phyloP scores from a whole-genome alignment of 2,329 filamentous ascomycete species.

The Xylariaceae sp. region DNA sequence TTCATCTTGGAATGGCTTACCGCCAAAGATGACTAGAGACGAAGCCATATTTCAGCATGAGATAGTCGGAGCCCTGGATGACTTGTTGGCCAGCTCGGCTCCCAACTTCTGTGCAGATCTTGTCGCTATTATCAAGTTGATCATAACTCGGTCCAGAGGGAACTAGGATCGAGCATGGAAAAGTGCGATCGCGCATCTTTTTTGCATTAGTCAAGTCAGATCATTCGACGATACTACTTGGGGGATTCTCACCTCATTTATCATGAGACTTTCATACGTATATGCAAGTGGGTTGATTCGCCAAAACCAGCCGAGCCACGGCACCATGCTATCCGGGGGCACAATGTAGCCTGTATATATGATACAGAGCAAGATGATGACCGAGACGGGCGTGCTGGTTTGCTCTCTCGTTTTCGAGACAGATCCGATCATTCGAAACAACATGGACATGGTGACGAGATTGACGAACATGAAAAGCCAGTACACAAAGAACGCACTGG shows the following conservation, averaged over 20 bases:
- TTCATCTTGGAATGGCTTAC: not conserved
- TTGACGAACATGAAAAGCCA: constrained; percentile 9
- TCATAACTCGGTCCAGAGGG: constrained; percentile 37
- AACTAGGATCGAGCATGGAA: constrained; percentile 43
- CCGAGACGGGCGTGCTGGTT: constrained; percentile 49
- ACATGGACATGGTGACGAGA: constrained; percentile 74
- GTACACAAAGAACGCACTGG: constrained; percentile 78
- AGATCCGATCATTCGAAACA: constrained; percentile 72
- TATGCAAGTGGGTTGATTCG: constrained; percentile 74
- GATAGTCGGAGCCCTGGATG: constrained; percentile 55
- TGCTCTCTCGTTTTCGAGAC: constrained; percentile 64
- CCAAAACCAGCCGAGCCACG: constrained; percentile 76
- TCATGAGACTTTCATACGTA: constrained; percentile 70
- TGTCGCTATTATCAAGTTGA: constrained; percentile 33
- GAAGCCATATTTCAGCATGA: constrained; percentile 51
- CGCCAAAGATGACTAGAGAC: constrained; percentile 56
- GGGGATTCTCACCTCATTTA: constrained; percentile 54
- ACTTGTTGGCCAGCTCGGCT: constrained; percentile 43
- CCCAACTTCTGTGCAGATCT: constrained; percentile 54
- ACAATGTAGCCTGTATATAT: constrained; percentile 65
- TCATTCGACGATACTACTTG: not conserved
- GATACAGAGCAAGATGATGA: constrained; percentile 59
- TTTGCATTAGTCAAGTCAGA: not conserved
- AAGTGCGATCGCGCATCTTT: constrained; percentile 57
- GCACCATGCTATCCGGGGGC: constrained; percentile 56